Conservation (phyloP, 345 rosid species). For the Zanthoxylum bungeanum region DNA sequence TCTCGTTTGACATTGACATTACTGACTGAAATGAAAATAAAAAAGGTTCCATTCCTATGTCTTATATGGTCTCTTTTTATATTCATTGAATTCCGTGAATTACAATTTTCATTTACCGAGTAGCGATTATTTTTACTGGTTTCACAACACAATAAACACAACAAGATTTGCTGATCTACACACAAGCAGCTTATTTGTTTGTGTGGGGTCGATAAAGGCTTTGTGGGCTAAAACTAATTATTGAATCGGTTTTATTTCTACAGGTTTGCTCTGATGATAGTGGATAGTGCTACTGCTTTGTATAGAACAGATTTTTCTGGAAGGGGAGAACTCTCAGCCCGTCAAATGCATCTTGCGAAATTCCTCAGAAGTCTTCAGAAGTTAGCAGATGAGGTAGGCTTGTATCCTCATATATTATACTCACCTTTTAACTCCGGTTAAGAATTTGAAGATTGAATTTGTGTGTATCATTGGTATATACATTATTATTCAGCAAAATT, state of each 20-base stretch:
- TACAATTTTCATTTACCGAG: not conserved
- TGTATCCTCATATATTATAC: not conserved
- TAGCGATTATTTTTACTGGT: not conserved
- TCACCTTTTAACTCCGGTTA: too few species aligned
- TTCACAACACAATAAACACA: not conserved
- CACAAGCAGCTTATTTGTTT: not conserved
- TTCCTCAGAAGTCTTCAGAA: conserved; percentile 95
- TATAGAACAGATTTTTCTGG: conserved; percentile 95
- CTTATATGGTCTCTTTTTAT: not conserved
- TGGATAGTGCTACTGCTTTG: conserved; percentile 92
- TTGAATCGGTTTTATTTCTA: conserved; percentile 16
- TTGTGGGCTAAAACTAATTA: not conserved
- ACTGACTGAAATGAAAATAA: not conserved
- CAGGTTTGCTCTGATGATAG: conserved; percentile 95
- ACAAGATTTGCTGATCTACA: not conserved
- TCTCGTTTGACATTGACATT: not conserved
- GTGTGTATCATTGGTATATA: not conserved
- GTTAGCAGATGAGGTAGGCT: conserved; percentile 86
- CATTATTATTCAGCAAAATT: not conserved
- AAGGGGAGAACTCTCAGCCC: conserved; percentile 92
- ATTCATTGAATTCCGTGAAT: not conserved
- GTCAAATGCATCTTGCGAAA: conserved; percentile 99
- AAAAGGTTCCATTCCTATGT: not conserved
- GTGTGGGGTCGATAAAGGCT: not conserved
- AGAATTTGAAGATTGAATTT: not conserved